Percentiles rank a stretch among this genome's conserved stretches.
Conservation (phyloP, 257 asterid genomes). For the Primulina tabacum region DNA sequence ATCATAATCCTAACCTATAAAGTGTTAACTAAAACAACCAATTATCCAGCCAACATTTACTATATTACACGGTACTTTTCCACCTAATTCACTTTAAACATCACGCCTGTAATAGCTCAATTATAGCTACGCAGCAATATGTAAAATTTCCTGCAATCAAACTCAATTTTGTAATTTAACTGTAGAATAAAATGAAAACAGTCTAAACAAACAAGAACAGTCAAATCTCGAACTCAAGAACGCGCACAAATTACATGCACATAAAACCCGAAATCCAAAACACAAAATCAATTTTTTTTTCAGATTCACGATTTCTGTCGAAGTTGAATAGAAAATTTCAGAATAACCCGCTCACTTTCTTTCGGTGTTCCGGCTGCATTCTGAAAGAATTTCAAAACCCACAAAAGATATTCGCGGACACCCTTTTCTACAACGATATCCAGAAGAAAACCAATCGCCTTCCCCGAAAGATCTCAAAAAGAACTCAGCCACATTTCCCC, state of each 20-base stretch:
- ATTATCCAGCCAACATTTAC: constrained; percentile 17
- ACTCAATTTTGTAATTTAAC: neutral
- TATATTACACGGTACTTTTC: constrained; percentile 8
- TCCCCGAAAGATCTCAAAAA: neutral
- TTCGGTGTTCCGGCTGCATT: constrained; percentile 83
- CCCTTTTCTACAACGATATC: constrained; percentile 13
- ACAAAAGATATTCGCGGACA: constrained; percentile 23
- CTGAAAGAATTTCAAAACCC: constrained; percentile 23
- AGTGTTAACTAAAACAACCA: constrained; percentile 14
- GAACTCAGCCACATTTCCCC: constrained; percentile 81
- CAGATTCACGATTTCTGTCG: constrained; percentile 6
- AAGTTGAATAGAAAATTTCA: neutral
- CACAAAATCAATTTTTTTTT: neutral
- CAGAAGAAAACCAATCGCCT: constrained; percentile 9
- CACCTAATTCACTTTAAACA: constrained; percentile 3
- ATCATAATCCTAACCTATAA: constrained; percentile 15
- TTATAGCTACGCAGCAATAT: constrained; percentile 7
- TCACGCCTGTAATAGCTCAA: constrained; percentile 20
- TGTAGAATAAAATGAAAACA: neutral
- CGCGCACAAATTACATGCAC: constrained; percentile 2
- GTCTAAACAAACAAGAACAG: constrained; percentile 14
- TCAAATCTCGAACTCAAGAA: constrained; percentile 4
- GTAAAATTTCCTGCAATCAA: neutral
- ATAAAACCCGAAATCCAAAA: constrained; percentile 7
- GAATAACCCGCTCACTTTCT: constrained; percentile 57